A percentile compares a stretch with the other conserved stretches of the same genome.
Evolutionary conservation across 768 basidiomycete genomes (phyloP).

Genomic region (Mycena amicta): DNA sequence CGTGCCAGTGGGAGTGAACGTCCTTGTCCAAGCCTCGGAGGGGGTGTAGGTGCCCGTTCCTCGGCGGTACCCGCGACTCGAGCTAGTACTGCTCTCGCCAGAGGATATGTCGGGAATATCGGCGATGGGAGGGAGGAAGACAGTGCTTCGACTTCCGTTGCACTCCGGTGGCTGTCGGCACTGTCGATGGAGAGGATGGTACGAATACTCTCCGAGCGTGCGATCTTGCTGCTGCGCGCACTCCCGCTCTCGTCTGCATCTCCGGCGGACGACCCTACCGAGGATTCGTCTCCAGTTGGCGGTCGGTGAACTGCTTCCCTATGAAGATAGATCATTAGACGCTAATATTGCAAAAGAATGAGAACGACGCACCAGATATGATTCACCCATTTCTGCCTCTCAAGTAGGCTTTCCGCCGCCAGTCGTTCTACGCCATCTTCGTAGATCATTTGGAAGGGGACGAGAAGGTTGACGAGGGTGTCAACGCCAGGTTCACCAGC

Average conservation of each 20-base stretch:
- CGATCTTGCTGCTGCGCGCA: not conserved
- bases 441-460: slow-evolving; percentile 91
- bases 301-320: slow-evolving; percentile 82
- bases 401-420: slow-evolving; percentile 84
- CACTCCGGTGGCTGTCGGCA: slow-evolving; percentile 41
- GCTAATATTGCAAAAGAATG: not conserved
- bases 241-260: slow-evolving; percentile 17
- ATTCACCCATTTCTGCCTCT: slow-evolving; percentile 90
- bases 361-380: slow-evolving; percentile 84
- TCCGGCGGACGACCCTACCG: too few species aligned
- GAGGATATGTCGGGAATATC: slow-evolving; percentile 60
- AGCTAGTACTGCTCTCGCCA: not conserved
- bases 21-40: slow-evolving; percentile 10
- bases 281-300: slow-evolving; percentile 55
- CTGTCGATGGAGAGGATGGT: slow-evolving; percentile 66
- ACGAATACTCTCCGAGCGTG: slow-evolving; percentile 54
- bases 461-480: slow-evolving; percentile 66
- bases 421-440: slow-evolving; percentile 87
- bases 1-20: slow-evolving; percentile 5
- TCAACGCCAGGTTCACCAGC: slow-evolving; percentile 33
- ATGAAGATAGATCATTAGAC: slow-evolving; percentile 5
- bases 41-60: too few species aligned
- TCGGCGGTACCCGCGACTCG: slow-evolving; percentile 41
- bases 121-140: slow-evolving; percentile 77
- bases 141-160: slow-evolving; percentile 68